Conservation (phyloP, 139 green algal species). For the Eudorina sp. region DNA sequence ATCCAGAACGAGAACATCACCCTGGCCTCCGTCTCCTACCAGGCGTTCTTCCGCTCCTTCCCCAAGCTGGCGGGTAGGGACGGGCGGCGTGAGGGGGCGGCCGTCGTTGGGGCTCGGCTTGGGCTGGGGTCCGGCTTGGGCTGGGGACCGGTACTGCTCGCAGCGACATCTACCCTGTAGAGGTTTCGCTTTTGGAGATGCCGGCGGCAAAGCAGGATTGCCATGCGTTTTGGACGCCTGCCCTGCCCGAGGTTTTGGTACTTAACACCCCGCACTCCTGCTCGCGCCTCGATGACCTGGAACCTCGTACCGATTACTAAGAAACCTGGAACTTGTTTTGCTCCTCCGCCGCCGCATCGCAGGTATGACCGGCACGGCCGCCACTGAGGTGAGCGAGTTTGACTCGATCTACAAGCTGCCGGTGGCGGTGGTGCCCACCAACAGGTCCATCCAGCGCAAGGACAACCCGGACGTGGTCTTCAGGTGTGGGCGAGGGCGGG, state of each 20-base stretch:
- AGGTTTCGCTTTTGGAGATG: too few species aligned
- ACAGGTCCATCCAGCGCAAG: constrained; percentile 62
- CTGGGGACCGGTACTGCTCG: too few species aligned
- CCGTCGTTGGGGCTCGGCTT: not conserved
- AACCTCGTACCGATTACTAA: too few species aligned
- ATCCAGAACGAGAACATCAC: constrained; percentile 98
- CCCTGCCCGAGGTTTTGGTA: too few species aligned
- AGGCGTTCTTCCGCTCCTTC: constrained; percentile 87
- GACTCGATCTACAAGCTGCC: constrained; percentile 95
- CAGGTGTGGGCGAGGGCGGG: constrained; percentile 21
- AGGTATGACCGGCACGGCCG: constrained; percentile 95
- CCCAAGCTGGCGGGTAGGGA: constrained; percentile 75
- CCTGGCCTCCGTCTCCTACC: constrained; percentile 96
- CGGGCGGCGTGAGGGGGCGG: not conserved
- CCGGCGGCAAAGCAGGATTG: too few species aligned
- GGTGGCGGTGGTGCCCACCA: constrained; percentile 85
- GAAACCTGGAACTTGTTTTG: too few species aligned
- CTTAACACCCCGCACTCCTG: too few species aligned
- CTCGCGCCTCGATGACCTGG: too few species aligned
- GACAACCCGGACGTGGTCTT: constrained; percentile 98
- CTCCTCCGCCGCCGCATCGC: not conserved
- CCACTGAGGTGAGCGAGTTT: constrained; percentile 97
- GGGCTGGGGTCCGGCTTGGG: too few species aligned
- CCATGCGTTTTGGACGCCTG: too few species aligned
- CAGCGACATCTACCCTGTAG: too few species aligned